These are phyloP conservation scores for Tuber borchii DNA, from an alignment of 495 filamentous ascomycete species.

Conservation along the genomic window DNA sequence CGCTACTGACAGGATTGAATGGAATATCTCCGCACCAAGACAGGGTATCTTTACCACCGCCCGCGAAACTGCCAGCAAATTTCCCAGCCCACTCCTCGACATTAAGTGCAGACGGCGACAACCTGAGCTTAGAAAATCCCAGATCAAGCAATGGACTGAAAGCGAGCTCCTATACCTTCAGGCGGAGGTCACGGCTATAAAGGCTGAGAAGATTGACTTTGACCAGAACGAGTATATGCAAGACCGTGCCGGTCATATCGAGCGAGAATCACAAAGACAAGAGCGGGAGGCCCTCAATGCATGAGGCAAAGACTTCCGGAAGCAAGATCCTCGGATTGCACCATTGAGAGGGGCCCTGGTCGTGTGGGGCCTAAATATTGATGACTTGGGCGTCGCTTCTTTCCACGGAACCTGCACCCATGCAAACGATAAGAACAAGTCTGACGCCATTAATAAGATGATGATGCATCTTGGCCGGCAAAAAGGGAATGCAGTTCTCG, in stretches of 20 bases:
- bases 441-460: conserved; percentile 94
- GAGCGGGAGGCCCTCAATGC: conserved; percentile 85
- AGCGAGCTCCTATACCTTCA: conserved; percentile 87
- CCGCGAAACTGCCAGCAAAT: conserved; percentile 80
- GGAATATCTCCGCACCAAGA: conserved; percentile 91
- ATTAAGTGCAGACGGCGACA: conserved; percentile 94
- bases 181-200: conserved; percentile 84
- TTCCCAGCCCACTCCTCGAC: conserved; percentile 88
- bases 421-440: conserved; percentile 99
- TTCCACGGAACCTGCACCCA: conserved; percentile 99
- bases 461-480: conserved; percentile 85
- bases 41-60: conserved; percentile 97
- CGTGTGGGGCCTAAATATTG: conserved; percentile 95
- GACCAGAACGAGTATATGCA: conserved; percentile 76
- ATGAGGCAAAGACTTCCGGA: conserved; percentile 98
- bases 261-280: conserved; percentile 80
- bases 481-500: conserved; percentile 92
- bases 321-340: conserved; percentile 84
- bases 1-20: conserved; percentile 98
- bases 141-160: conserved; percentile 94
- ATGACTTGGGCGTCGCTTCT: conserved; percentile 88
- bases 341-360: conserved; percentile 90
- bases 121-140: conserved; percentile 80
- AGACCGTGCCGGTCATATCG: conserved; percentile 77
- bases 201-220: conserved; percentile 65